phyloP scores from a whole-genome alignment of 345 rosid species.

The Populus euphratica region DNA sequence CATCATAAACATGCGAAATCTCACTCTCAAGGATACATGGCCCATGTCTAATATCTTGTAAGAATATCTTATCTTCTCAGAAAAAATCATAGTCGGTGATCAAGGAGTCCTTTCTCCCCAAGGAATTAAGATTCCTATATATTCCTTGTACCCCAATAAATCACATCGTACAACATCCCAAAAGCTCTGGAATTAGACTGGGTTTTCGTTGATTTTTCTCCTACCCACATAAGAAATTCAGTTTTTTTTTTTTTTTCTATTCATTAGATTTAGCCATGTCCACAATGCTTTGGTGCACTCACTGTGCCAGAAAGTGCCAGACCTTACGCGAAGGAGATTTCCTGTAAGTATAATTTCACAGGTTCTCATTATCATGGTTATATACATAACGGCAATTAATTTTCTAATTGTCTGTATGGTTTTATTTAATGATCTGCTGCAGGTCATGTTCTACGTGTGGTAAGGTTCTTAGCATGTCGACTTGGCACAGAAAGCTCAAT shows the following conservation, averaged over 20 bases:
- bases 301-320: not conserved
- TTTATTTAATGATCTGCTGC: not conserved
- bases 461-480: not conserved
- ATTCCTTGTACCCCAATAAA: not conserved
- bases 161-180: not conserved
- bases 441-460: constrained; percentile 7
- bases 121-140: not conserved
- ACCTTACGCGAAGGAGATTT: not conserved
- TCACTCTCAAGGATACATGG: not conserved
- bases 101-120: not conserved
- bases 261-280: not conserved
- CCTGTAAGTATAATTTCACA: not conserved
- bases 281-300: not conserved
- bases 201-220: not conserved
- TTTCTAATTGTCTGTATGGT: not conserved
- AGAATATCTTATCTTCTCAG: no score
- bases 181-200: not conserved
- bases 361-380: no score
- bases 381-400: not conserved
- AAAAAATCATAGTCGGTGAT: not conserved
- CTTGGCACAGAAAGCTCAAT: not conserved
- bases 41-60: not conserved
- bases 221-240: not conserved
- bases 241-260: no score
- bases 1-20: not conserved